phyloP scores from a whole-genome alignment of 192 early-diverging fungal genomes.

The Coemansia sp. region DNA sequence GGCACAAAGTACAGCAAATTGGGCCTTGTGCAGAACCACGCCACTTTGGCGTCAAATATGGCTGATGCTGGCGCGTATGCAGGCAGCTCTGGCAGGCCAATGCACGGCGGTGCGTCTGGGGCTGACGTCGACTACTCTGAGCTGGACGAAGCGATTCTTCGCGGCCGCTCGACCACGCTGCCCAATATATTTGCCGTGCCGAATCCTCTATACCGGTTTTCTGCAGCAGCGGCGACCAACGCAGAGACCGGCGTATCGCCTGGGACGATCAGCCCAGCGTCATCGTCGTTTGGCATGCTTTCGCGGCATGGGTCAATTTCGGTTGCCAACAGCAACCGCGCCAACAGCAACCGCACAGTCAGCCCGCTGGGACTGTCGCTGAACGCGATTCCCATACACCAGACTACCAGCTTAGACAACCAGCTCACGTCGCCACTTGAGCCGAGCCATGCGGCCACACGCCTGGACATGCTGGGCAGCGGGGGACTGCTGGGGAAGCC shows the following conservation, averaged over 20 bases:
- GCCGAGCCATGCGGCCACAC: background rate
- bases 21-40: slow-evolving; percentile 18
- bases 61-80: background rate
- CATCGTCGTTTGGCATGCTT: slow-evolving; percentile 36
- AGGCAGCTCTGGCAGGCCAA: background rate
- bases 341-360: slow-evolving; percentile 38
- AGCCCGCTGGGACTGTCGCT: slow-evolving; percentile 45
- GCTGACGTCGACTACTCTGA: slow-evolving; percentile 38
- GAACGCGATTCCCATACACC: slow-evolving; percentile 36
- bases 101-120: background rate
- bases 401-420: slow-evolving; percentile 45
- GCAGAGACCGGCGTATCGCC: slow-evolving; percentile 13
- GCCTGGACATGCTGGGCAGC: slow-evolving; percentile 10
- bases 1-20: slow-evolving; percentile 29
- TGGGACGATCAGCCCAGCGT: slow-evolving; percentile 34
- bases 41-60: background rate
- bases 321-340: slow-evolving; percentile 31
- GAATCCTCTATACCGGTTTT: slow-evolving; percentile 32
- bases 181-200: slow-evolving; percentile 43
- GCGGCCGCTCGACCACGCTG: slow-evolving; percentile 49
- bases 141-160: slow-evolving; percentile 53
- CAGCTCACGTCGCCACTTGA: slow-evolving; percentile 27
- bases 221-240: slow-evolving; percentile 10
- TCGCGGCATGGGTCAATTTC: slow-evolving; percentile 49
- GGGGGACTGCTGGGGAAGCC: slow-evolving; percentile 5